A percentile compares a stretch with the other conserved stretches of the same genome.
Evolutionary conservation across 441 rosid genomes (phyloP).

Genomic region (Adansonia madagascariensis): DNA sequence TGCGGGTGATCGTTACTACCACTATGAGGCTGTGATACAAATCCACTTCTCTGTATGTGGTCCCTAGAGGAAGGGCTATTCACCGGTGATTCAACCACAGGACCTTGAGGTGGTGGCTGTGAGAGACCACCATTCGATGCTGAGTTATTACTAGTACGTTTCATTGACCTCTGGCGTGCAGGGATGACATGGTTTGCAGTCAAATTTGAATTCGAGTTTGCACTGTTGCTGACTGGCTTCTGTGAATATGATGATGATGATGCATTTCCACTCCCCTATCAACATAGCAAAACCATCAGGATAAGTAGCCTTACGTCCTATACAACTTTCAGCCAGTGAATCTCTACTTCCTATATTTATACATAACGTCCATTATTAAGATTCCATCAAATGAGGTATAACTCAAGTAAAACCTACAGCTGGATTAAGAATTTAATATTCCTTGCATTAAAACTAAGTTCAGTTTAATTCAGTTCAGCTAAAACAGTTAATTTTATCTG

Average conservation of each 20-base stretch:
- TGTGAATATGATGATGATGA: constrained; percentile 37
- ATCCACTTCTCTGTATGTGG: constrained; percentile 48
- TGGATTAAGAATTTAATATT: not conserved
- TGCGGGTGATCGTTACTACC: constrained; percentile 46
- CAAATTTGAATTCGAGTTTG: constrained; percentile 44
- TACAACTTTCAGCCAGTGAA: not conserved
- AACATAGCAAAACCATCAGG: not conserved
- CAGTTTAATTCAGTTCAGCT: not conserved
- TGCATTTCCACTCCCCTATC: constrained; percentile 52
- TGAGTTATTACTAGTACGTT: constrained; percentile 45
- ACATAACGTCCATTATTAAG: not conserved
- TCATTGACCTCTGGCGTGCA: constrained; percentile 48
- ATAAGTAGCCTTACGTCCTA: not conserved
- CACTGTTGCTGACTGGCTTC: constrained; percentile 48
- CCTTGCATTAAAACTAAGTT: not conserved
- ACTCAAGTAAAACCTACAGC: not conserved
- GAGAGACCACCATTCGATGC: constrained; percentile 46
- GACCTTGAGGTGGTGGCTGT: constrained; percentile 45
- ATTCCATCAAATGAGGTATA: not conserved
- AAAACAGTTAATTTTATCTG: not conserved
- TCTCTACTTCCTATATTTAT: not conserved
- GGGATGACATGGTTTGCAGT: constrained; percentile 44
- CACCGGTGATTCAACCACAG: constrained; percentile 39
- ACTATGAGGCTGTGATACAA: constrained; percentile 36
- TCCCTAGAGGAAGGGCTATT: constrained; percentile 59